phyloP scores from a whole-genome alignment of 495 filamentous ascomycete genomes.

The Entonaema liquescens region DNA sequence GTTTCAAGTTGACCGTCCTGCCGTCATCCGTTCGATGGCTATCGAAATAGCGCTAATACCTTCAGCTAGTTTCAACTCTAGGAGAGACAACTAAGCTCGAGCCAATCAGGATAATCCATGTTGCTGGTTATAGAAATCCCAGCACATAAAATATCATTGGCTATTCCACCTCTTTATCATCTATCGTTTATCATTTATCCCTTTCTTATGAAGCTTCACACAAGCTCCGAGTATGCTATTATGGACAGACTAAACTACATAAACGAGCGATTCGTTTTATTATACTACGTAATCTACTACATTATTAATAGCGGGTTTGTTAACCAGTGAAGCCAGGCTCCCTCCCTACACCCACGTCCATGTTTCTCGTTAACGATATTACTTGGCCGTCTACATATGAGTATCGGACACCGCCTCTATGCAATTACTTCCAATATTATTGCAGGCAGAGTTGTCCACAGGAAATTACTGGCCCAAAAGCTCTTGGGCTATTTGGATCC shows the following conservation, averaged over 20 bases:
- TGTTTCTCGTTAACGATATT: neutral
- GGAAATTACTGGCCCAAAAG: slow-evolving; percentile 53
- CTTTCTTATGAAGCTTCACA: too few species aligned
- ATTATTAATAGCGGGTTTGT: slow-evolving; percentile 3
- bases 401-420: slow-evolving; percentile 9
- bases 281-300: slow-evolving; percentile 6
- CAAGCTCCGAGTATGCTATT: too few species aligned
- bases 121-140: too few species aligned
- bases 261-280: slow-evolving; percentile 16
- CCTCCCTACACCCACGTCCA: neutral
- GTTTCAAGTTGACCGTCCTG: too few species aligned
- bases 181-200: too few species aligned
- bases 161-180: too few species aligned
- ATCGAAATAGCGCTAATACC: too few species aligned
- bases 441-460: neutral
- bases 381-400: slow-evolving; percentile 7
- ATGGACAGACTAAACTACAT: neutral
- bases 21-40: too few species aligned
- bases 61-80: too few species aligned
- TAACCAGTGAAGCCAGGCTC: slow-evolving; percentile 1
- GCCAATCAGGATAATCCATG: too few species aligned
- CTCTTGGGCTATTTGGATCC: slow-evolving; percentile 48
- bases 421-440: neutral
- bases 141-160: too few species aligned
- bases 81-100: too few species aligned